phyloP scores from a whole-genome alignment of 2,329 filamentous ascomycete species.

The Onygenales sp. region DNA sequence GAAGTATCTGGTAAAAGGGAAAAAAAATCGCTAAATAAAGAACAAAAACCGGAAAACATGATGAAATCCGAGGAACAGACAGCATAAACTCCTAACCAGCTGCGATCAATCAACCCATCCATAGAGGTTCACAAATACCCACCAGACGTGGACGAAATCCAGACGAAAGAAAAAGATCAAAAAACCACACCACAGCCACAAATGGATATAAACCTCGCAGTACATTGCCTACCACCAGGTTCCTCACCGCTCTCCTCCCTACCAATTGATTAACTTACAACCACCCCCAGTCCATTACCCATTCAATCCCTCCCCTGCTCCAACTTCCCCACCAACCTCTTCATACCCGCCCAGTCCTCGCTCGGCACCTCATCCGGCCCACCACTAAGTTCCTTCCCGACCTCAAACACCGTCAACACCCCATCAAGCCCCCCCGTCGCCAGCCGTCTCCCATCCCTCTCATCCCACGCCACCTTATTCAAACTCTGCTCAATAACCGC shows the following conservation, averaged over 20 bases:
- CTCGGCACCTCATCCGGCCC: conserved; percentile 73
- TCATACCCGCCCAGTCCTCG: conserved; percentile 90
- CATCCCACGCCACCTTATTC: conserved; percentile 93
- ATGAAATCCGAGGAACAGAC: no score
- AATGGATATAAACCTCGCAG: conserved; percentile 15
- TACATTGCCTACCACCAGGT: neutral
- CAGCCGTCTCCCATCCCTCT: conserved; percentile 72
- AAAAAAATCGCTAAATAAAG: no score
- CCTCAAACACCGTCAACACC: conserved; percentile 84
- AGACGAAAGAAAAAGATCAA: neutral
- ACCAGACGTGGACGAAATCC: neutral
- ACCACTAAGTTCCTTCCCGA: conserved; percentile 60
- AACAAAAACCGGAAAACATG: no score
- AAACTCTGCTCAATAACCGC: conserved; percentile 72
- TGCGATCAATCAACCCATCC: no score
- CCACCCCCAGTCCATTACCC: neutral
- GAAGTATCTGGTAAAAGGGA: neutral
- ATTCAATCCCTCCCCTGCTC: conserved; percentile 43
- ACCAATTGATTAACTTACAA: neutral
- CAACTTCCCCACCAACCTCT: conserved; percentile 71
- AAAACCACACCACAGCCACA: conserved; percentile 10
- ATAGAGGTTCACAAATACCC: no score
- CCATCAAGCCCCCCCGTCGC: conserved; percentile 91
- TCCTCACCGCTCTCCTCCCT: neutral
- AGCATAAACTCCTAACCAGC: no score